Base-by-base conservation (phyloP, 495 filamentous ascomycete genomes). In the Penicillium ucsense region DNA sequence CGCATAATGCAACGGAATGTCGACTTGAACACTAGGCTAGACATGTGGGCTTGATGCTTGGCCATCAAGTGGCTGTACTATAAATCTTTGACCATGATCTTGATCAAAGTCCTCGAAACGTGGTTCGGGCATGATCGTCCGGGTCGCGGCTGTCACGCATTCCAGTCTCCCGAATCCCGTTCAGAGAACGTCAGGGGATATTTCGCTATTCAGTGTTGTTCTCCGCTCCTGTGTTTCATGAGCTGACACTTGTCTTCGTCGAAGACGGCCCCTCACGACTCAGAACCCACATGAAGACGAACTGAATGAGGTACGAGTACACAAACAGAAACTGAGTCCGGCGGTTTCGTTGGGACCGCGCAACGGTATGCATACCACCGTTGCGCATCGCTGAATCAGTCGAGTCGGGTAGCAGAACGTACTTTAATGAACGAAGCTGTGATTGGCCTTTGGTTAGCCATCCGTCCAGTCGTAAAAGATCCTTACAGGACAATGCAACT, bases 321-420 rank as follows among this genome's bases (percentile, higher is more conserved):
- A 91, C 68, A 67, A 97, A 96, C 49, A 98, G 70, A 56, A 98
- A 98, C 71, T 96, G 89, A 3, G 89, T 96, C 47, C 92, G 76
- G 62, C 88, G 80, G 66, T 85, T 95, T 60, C 84, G 80, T 72
- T 94, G 90, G 11, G 85, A 80, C 52, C 90, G 80, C 35, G 82
- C 82, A 48, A 90, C 81, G 28, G 86, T 89, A 63, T 91, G 86
- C 69, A 77, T 83, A 29, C 81, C 80, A 42, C 75, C 74, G 7
- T 78, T 80, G 48, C 81, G 78, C 59, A 73, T 72, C 27, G 75
- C 67, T 45, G 75, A 76, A 54, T 82, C 79, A 10, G 81, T 78
- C 49, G 78, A 85, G 56, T 96, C 91, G 0, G 94, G 94, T 8
- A 98, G 80, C 3, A 98, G 76, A 36, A 98, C 92, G 63, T 98